Evolutionary conservation across 306 rosid species (phyloP), one percentile per base, ranked within the genome.

Genomic region (Geum urbanum): DNA sequence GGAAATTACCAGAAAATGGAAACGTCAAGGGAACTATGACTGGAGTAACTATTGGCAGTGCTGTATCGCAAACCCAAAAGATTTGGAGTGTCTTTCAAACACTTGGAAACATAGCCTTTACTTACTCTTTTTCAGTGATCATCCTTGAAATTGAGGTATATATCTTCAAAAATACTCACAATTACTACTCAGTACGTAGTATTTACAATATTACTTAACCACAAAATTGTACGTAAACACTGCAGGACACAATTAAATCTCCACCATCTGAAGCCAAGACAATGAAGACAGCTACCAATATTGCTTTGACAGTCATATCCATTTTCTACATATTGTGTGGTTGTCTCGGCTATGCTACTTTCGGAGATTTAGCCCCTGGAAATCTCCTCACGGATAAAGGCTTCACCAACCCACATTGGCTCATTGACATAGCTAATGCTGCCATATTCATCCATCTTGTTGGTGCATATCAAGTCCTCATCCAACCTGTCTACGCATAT

Each of bases 291-390:
- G 96, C 96, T 0, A 75, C 86, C 9, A 44, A 63, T 0, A 19
- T 82, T 8, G 84, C 92, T 54, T 77, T 87, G 11, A 16, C 55
- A 8, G 85, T 87, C 15, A 89, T 91, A 7, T 78, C 91, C 39
- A 4, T 78, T 20, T 89, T 89, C 84, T 89, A 87, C 85, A 82
- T 89, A 84, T 80, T 89, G 0, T 89, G 96, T 68, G 92, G 96
- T 11, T 83, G 87, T 72, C 74, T 79, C 6, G 96, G 92, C 5
- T 85, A 85, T 43, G 96, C 92, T 0, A 81, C 89, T 3, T 89
- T 89, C n/a, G 96, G 92, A 32, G 88, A 87, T 54, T 3, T 61
- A 44, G 70, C 87, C 46, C 92, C 96, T 0, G 92, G 91, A 75
- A 89, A 85, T 77, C 86, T 89, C 22, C 83, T 89, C 2, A 80